A percentile compares a stretch with the other conserved stretches of the same genome.
Evolutionary conservation across 306 rosid genomes (phyloP).

Genomic region (Vicia faba): DNA sequence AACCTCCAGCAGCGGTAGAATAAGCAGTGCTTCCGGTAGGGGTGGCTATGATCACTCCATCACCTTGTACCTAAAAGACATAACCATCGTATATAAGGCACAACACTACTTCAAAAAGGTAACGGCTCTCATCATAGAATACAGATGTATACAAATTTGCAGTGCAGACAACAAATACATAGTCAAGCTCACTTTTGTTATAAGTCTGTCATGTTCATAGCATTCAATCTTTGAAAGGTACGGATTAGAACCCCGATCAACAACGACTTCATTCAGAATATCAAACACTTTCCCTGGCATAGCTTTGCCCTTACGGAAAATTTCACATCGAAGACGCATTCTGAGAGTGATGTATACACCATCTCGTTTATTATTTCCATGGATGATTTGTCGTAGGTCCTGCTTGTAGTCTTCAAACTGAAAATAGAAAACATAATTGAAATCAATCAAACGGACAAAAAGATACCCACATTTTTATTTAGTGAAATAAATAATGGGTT

Average conservation of each 20-base stretch:
- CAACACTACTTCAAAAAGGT: slow-evolving; percentile 31
- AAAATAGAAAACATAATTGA: slow-evolving; percentile 41
- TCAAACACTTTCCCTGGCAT: slow-evolving; percentile 92
- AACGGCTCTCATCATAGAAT: slow-evolving; percentile 20
- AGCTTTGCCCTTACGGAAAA: slow-evolving; percentile 86
- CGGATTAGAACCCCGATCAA: slow-evolving; percentile 98
- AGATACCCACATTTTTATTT: slow-evolving; percentile 25
- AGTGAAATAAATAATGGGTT: slow-evolving; percentile 35
- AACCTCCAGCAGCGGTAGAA: slow-evolving; percentile 99
- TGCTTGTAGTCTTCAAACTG: slow-evolving; percentile 78
- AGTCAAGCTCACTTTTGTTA: slow-evolving; percentile 77
- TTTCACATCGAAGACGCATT: slow-evolving; percentile 95
- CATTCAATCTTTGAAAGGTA: slow-evolving; percentile 97
- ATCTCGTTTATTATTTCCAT: slow-evolving; percentile 76
- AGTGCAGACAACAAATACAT: slow-evolving; percentile 27
- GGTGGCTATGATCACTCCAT: slow-evolving; percentile 96
- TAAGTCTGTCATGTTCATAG: slow-evolving; percentile 89
- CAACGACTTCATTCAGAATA: slow-evolving; percentile 85
- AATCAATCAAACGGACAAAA: slow-evolving; percentile 35
- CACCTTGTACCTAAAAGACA: slow-evolving; percentile 88
- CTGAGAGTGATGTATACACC: slow-evolving; percentile 97
- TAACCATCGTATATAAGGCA: slow-evolving; percentile 25
- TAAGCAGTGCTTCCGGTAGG: slow-evolving; percentile 99
- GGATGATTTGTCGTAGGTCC: slow-evolving; percentile 81
- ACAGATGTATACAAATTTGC: slow-evolving; percentile 17